Conservation (phyloP, 106 monocot species). For the Acorus calamus region DNA sequence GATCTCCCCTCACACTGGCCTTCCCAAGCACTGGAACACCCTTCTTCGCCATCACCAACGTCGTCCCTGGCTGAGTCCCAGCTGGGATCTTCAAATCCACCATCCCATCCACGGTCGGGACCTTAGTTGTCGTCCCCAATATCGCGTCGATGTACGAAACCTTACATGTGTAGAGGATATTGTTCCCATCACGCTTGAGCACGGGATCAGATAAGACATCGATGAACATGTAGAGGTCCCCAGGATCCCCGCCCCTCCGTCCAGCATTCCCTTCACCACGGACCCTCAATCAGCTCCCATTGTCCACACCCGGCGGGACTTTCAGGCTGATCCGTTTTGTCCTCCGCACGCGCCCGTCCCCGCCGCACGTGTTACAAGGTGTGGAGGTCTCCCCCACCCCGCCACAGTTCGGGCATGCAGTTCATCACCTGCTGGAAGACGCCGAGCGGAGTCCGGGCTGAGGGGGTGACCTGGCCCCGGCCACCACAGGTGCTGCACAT, state of each 20-base stretch:
- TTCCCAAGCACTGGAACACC: slow-evolving; percentile 84
- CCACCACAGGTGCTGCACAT: slow-evolving; percentile 83
- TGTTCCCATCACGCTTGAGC: slow-evolving; percentile 82
- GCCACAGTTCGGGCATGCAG: slow-evolving; percentile 53
- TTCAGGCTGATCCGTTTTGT: slow-evolving; percentile 85
- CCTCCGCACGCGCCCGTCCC: slow-evolving; percentile 75
- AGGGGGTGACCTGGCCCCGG: slow-evolving; percentile 81
- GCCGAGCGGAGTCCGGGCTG: slow-evolving; percentile 76
- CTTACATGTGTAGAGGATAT: slow-evolving; percentile 83
- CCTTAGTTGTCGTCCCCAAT: slow-evolving; percentile 69
- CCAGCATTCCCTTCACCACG: slow-evolving; percentile 90
- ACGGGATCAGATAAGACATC: slow-evolving; percentile 79
- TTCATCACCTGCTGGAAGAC: slow-evolving; percentile 89
- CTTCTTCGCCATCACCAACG: slow-evolving; percentile 91
- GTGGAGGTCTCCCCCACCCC: slow-evolving; percentile 81
- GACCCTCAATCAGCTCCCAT: slow-evolving; percentile 81
- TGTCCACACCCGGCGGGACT: slow-evolving; percentile 88
- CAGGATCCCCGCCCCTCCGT: slow-evolving; percentile 74
- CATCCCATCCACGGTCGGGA: slow-evolving; percentile 81
- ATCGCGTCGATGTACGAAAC: slow-evolving; percentile 80
- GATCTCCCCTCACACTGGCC: slow-evolving; percentile 66
- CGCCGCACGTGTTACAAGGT: slow-evolving; percentile 69
- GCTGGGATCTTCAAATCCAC: slow-evolving; percentile 90
- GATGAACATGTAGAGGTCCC: slow-evolving; percentile 90
- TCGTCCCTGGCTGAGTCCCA: slow-evolving; percentile 83